Percentiles rank a stretch among this genome's conserved stretches.
phyloP scores from a whole-genome alignment of 2,329 filamentous ascomycete genomes.

The Clarireedia sp. region DNA sequence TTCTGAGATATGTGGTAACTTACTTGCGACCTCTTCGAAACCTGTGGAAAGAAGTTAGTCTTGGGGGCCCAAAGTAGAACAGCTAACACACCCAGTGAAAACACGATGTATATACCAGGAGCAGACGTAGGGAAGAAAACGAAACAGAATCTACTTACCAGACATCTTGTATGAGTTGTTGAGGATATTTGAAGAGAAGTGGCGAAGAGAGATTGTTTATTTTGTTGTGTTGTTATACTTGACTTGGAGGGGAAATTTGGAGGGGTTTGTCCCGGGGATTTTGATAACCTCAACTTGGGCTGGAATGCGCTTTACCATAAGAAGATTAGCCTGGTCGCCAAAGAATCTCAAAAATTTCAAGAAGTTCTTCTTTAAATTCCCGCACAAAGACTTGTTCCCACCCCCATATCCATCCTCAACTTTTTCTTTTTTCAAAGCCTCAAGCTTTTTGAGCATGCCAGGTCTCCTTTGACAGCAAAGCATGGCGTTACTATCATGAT shows the following conservation, averaged over 20 bases:
- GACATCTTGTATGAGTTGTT: slow-evolving; percentile 23
- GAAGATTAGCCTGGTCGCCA: neutral
- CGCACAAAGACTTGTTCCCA: neutral
- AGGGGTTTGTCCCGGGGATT: slow-evolving; percentile 6
- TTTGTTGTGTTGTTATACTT: slow-evolving; percentile 5
- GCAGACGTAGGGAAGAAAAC: neutral
- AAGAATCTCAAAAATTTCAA: slow-evolving; percentile 1
- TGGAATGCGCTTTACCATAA: neutral
- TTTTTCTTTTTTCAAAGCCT: neutral
- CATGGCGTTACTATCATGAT: no score
- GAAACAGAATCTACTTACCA: slow-evolving; percentile 20
- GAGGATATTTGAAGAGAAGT: neutral
- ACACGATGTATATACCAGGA: no score
- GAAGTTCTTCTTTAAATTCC: neutral
- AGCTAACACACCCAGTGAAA: no score
- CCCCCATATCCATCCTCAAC: neutral
- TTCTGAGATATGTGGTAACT: slow-evolving; percentile 13
- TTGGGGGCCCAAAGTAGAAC: neutral
- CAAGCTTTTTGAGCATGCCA: no score
- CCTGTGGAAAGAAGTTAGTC: slow-evolving; percentile 27
- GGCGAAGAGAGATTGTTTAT: neutral
- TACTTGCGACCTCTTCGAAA: slow-evolving; percentile 36
- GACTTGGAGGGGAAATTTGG: slow-evolving; percentile 9
- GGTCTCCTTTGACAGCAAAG: no score
- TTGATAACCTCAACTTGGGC: slow-evolving; percentile 7